A percentile compares a stretch with the other conserved stretches of the same genome.
Evolutionary conservation across 768 basidiomycete species (phyloP).

Genomic region (Tephrocybe sp.): DNA sequence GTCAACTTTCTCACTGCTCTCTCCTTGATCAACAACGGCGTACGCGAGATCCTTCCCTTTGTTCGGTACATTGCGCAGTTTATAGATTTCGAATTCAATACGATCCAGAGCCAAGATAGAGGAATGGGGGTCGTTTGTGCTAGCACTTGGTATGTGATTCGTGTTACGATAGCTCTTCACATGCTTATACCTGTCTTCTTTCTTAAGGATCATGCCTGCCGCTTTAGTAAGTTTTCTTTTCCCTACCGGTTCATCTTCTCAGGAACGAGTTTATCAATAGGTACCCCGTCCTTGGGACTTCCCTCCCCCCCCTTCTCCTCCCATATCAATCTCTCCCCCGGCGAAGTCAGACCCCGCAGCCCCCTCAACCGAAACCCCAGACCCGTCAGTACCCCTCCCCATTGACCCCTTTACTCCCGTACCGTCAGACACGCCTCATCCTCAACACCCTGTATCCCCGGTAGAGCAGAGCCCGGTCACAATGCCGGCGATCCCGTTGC

Average conservation of each 20-base stretch:
- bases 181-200: too few relatives aligned
- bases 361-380: not conserved
- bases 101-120: constrained; percentile 59
- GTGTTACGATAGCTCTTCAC: too few relatives aligned
- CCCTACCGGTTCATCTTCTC: not conserved
- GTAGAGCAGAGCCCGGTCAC: not conserved
- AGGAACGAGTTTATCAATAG: constrained; percentile 20
- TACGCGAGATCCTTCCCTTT: constrained; percentile 81
- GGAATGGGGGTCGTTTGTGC: constrained; percentile 85
- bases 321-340: constrained; percentile 5
- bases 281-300: constrained; percentile 83
- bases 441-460: not conserved
- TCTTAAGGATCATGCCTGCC: constrained; percentile 81
- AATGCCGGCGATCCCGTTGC: not conserved
- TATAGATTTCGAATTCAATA: constrained; percentile 69
- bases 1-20: constrained; percentile 77
- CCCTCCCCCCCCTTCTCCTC: constrained; percentile 33
- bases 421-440: not conserved
- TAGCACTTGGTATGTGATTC: constrained; percentile 68
- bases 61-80: constrained; percentile 80
- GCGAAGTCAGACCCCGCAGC: not conserved
- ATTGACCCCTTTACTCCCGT: not conserved
- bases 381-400: not conserved
- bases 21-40: constrained; percentile 66
- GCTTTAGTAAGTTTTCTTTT: constrained; percentile 46